These are phyloP conservation scores for Pleurotus pulmonarius DNA, from an alignment of 768 basidiomycete genomes.

Conservation along the genomic window DNA sequence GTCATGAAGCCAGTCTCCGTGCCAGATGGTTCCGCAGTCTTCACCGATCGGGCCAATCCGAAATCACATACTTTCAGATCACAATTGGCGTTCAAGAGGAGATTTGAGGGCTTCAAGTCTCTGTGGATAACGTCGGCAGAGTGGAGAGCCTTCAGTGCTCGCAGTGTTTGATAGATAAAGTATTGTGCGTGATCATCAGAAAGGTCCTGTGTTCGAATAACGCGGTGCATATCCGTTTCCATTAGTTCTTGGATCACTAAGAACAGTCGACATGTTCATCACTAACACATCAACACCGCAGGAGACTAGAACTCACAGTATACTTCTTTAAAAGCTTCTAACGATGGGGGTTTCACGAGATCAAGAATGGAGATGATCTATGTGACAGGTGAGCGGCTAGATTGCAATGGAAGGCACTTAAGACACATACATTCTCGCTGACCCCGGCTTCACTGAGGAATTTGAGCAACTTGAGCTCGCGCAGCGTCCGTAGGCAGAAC, in stretches of 20 bases:
- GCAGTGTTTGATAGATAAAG: conserved; percentile 81
- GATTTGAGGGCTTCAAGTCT: conserved; percentile 95
- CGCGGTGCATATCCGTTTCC: conserved; percentile 97
- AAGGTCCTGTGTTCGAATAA: conserved; percentile 91
- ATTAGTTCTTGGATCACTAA: conserved; percentile 88
- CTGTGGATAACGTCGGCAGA: conserved; percentile 96
- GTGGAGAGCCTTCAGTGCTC: conserved; percentile 94
- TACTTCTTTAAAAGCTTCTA: conserved; percentile 86
- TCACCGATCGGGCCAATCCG: conserved; percentile 88
- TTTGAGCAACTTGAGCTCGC: conserved; percentile 81
- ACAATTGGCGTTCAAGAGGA: conserved; percentile 96
- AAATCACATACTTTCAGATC: conserved; percentile 96
- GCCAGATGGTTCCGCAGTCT: conserved; percentile 79
- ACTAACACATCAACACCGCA: conserved; percentile 1
- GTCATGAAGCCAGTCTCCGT: conserved; percentile 92
- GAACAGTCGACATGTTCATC: neutral
- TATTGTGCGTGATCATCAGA: conserved; percentile 96
- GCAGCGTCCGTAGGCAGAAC: conserved; percentile 88
- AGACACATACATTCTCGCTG: conserved; percentile 68
- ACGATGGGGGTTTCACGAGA: conserved; percentile 76
- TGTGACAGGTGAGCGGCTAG: conserved; percentile 6
- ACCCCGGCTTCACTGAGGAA: conserved; percentile 86
- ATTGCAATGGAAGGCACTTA: conserved; percentile 13
- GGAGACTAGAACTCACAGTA: conserved; percentile 40
- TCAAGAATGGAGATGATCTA: conserved; percentile 90